Conservation (phyloP, 164 flowering plant species). For the Houttuynia cordata region DNA sequence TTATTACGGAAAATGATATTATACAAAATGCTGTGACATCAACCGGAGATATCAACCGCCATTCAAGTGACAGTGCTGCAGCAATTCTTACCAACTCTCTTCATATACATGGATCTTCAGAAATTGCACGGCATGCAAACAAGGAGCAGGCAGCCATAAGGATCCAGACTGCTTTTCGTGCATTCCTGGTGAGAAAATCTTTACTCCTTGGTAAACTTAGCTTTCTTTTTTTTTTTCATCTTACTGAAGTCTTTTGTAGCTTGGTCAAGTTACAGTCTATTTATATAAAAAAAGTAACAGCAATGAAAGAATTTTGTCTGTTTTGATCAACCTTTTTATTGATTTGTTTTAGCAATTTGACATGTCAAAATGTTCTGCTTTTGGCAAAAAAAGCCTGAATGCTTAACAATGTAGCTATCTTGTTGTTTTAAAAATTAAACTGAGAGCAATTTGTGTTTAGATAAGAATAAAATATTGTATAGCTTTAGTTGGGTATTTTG, state of each 20-base stretch:
- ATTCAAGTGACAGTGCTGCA: constrained; percentile 23
- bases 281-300: background rate
- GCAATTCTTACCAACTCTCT: constrained; percentile 27
- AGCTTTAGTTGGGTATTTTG: no score
- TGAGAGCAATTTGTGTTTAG: background rate
- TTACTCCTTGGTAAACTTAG: background rate
- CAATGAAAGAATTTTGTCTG: background rate
- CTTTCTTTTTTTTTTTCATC: no score
- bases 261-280: no score
- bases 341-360: no score
- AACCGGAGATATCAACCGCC: constrained; percentile 21
- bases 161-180: constrained; percentile 88
- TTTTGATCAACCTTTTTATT: background rate
- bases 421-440: background rate
- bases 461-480: no score
- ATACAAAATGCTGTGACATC: constrained; percentile 16
- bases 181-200: constrained; percentile 63
- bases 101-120: constrained; percentile 28
- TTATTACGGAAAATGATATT: constrained; percentile 27
- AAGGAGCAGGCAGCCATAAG: constrained; percentile 76
- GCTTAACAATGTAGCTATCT: background rate
- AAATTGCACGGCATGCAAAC: constrained; percentile 23
- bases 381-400: no score
- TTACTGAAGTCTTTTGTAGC: no score
- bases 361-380: no score